Base-by-base conservation (phyloP, 2,329 filamentous ascomycete genomes). In the Alternaria atra region DNA sequence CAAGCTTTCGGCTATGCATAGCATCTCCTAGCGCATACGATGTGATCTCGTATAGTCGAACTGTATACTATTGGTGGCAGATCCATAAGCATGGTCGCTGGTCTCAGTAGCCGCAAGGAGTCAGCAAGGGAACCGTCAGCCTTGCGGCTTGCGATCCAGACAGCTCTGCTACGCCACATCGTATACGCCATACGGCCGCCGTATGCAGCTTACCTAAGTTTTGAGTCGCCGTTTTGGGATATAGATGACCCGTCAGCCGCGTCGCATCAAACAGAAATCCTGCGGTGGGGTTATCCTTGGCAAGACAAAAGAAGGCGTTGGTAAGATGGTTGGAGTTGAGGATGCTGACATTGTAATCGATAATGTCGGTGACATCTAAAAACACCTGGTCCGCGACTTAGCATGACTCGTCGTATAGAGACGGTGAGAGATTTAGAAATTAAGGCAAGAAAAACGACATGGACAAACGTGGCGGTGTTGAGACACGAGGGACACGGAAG, bases 231-330 rank as follows among this genome's bases (percentile, higher is more conserved):
- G 50, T 27, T 52, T 73, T 65, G 25, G 87, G 87, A 78, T 76
- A 90, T 65, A 81, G 85, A 83, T 86, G 84, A 8, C 94, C 94
- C 12, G 87, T 86, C 66, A 93, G 82, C 4, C 67, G 75, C 0
- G 87, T 87, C 30, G 92, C 89, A 80, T 97, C 89, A 76, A 91
- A 97, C 3, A 77, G 60, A 72, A 98, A 98, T 0, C 94, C 94
- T n/a, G 82, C 73, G 17, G 91, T 91, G 5, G 93, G 93, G 73
- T 97, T 90, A 39, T 84, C 81, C 46, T 82, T 85, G 51, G 90
- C 89, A 15, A 97, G 85, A 69, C 90, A 88, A 76, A 97, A 97
- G 81, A 94, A 97, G 0, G 92, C 93, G 52, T 88, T 77, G 1
- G 75, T 65, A 48, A 94, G 80, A 60, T 89, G 84, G 70, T 89